A percentile compares a stretch with the other conserved stretches of the same genome.
phyloP scores from a whole-genome alignment of 1,284 basidiomycete species.

The Chalciporus sp. region DNA sequence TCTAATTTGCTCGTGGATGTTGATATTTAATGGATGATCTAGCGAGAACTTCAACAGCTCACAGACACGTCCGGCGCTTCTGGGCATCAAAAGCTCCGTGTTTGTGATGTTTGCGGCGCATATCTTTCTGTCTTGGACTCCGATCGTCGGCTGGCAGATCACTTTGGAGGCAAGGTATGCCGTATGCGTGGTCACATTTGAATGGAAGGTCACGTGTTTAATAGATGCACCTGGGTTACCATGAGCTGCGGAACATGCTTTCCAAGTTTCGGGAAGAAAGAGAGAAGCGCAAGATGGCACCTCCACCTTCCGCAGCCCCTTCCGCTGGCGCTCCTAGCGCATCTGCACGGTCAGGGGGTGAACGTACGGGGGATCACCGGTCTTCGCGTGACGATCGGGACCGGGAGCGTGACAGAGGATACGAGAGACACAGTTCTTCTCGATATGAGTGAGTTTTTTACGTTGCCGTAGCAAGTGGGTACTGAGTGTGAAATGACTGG shows the following conservation, averaged over 20 bases:
- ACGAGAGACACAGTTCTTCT: conserved; percentile 67
- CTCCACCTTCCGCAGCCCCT: conserved; percentile 40
- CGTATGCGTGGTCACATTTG: conserved; percentile 11
- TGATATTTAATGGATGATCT: conserved; percentile 17
- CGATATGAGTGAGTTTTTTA: conserved; percentile 72
- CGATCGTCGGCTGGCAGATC: conserved; percentile 97
- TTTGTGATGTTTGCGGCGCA: conserved; percentile 99
- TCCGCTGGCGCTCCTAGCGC: conserved; percentile 35
- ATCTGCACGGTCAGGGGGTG: conserved; percentile 38
- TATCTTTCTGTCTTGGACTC: conserved; percentile 98
- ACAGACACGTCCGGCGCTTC: conserved; percentile 98
- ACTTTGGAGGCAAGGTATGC: conserved; percentile 97
- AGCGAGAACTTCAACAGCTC: conserved; percentile 93
- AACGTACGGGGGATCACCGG: conserved; percentile 53
- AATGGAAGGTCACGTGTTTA: conserved; percentile 25
- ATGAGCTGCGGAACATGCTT: conserved; percentile 95
- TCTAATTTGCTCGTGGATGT: background rate
- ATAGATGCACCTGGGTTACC: conserved; percentile 98
- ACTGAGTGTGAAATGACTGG: conserved; percentile 14
- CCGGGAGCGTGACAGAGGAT: conserved; percentile 67
- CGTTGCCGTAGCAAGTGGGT: background rate
- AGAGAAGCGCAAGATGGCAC: conserved; percentile 74
- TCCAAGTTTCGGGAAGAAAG: conserved; percentile 85
- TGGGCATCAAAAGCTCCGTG: conserved; percentile 98
- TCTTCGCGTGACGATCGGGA: conserved; percentile 62